These are phyloP conservation scores for Salinomyces thailandicus DNA, from an alignment of 2,329 filamentous ascomycete genomes.

Conservation along the genomic window DNA sequence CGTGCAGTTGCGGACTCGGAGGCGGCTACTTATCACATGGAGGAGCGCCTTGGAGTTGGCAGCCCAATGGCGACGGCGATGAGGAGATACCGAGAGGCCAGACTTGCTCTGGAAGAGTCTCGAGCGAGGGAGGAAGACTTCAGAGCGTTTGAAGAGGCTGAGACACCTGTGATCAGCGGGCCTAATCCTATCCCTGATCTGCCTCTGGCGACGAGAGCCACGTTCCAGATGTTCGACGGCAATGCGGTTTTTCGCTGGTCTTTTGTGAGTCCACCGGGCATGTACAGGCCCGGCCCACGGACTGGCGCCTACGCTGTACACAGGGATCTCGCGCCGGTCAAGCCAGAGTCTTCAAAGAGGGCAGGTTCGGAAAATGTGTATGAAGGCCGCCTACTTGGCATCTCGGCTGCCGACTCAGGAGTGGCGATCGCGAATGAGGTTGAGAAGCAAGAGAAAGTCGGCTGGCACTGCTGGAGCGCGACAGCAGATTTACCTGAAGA, in stretches of 20 bases:
- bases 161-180: not conserved
- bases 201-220: constrained; percentile 6
- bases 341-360: not conserved
- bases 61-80: constrained; percentile 1
- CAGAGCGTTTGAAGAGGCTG: constrained; percentile 2
- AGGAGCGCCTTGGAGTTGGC: constrained; percentile 6
- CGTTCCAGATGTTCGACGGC: constrained; percentile 6
- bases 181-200: constrained; percentile 3
- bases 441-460: constrained; percentile 7
- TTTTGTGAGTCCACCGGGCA: constrained; percentile 5
- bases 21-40: constrained; percentile 7
- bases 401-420: constrained; percentile 5
- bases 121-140: not conserved
- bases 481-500: constrained; percentile 1
- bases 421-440: constrained; percentile 7
- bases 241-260: constrained; percentile 4
- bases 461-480: constrained; percentile 8
- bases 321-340: constrained; percentile 3
- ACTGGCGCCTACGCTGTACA: constrained; percentile 5
- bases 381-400: constrained; percentile 5
- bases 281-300: constrained; percentile 6
- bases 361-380: constrained; percentile 1
- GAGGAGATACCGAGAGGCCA: constrained; percentile 5
- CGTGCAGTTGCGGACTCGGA: constrained; percentile 7
- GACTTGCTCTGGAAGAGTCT: not conserved